Evolutionary conservation across 2,329 filamentous ascomycete genomes (phyloP).

Genomic region (Acephala macrosclerotiorum): DNA sequence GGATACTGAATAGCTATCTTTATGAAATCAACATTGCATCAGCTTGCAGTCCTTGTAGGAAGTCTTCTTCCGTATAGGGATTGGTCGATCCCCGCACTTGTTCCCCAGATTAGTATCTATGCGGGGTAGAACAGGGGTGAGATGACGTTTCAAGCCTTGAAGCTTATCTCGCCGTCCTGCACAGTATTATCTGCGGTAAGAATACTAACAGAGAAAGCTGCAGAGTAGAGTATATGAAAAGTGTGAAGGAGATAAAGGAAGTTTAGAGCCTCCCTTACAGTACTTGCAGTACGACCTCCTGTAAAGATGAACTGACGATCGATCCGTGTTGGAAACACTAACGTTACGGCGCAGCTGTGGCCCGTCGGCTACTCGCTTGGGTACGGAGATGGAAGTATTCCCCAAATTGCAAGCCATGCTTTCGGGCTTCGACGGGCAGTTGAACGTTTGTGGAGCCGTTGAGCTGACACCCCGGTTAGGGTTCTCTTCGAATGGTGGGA

Average conservation of each 20-base stretch:
- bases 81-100: not conserved
- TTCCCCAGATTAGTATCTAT: not conserved
- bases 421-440: not conserved
- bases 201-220: too few species aligned
- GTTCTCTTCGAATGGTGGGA: not conserved
- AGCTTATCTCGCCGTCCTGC: conserved; percentile 4
- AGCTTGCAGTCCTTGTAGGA: not conserved
- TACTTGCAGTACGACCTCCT: too few species aligned
- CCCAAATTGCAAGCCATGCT: not conserved
- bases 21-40: conserved; percentile 2
- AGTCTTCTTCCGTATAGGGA: conserved; percentile 2
- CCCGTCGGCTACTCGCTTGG: not conserved
- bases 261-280: too few species aligned
- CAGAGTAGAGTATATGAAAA: too few species aligned
- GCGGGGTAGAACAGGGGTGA: conserved; percentile 6
- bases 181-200: too few species aligned
- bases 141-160: not conserved
- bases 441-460: not conserved
- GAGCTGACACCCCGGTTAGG: not conserved
- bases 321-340: too few species aligned
- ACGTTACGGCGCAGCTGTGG: not conserved
- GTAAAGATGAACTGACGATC: too few species aligned
- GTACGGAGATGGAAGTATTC: not conserved
- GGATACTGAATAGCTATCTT: not conserved
- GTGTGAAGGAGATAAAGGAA: too few species aligned